Percentiles rank a stretch among this genome's conserved stretches.
Conservation (phyloP, 2,329 filamentous ascomycete species). For the Teratosphaeria pseudoeucalypti region DNA sequence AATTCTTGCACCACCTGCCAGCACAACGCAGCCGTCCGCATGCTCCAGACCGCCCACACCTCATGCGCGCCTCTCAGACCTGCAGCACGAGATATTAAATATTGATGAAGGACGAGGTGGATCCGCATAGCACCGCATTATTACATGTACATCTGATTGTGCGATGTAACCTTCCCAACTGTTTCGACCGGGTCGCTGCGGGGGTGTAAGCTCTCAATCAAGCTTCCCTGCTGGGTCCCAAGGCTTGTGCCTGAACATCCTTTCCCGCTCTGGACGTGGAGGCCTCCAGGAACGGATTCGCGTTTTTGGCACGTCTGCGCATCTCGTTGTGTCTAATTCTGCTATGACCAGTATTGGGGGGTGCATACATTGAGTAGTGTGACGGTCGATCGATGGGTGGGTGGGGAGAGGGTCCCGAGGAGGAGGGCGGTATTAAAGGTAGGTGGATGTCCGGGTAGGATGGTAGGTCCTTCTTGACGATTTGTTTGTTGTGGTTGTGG, state of each 20-base stretch:
- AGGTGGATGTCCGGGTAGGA: neutral
- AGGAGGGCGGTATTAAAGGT: neutral
- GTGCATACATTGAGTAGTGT: too few relatives aligned
- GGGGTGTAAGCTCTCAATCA: neutral
- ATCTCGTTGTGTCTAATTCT: neutral
- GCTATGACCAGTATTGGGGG: neutral
- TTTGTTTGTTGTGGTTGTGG: neutral
- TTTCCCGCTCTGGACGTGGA: neutral
- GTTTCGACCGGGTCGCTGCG: neutral
- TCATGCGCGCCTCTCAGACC: neutral
- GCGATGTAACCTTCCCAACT: neutral
- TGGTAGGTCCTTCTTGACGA: neutral
- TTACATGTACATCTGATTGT: neutral
- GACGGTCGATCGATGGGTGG: too few relatives aligned
- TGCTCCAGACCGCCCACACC: neutral
- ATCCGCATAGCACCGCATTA: neutral
- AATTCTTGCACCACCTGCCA: neutral
- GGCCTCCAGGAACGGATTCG: neutral
- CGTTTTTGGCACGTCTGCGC: neutral
- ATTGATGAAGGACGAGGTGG: neutral
- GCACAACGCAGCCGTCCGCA: neutral
- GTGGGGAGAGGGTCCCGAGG: neutral
- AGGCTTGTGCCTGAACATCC: neutral
- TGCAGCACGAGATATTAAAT: neutral
- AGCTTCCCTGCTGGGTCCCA: neutral